Evolutionary conservation across 2,329 filamentous ascomycete genomes (phyloP), one percentile per base, ranked within the genome.

Genomic region (Onygenales sp.): DNA sequence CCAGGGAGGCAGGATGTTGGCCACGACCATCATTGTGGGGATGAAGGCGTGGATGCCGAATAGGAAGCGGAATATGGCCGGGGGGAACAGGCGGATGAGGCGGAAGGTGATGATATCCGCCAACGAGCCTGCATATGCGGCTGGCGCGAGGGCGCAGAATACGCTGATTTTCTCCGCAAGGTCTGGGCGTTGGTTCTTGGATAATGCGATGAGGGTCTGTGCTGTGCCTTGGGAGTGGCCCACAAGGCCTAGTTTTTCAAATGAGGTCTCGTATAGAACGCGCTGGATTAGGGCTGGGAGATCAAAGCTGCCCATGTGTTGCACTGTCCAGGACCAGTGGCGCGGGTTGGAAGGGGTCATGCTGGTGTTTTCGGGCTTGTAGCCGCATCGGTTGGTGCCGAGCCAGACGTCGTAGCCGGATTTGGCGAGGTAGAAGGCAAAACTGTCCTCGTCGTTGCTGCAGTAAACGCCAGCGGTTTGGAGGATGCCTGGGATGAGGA

Each of bases 301-400:
- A 65, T 97, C 92, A 65, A 95, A 82, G 1, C 91, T 85, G 3
- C 90, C 92, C 87, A 96, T 94, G 64, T 95, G 89, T 0, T 88
- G 82, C 53, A 96, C 94, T 60, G 95, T 95, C 92, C 92, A 97
- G 43, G 85, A 83, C 92, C 92, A 96, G 88, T 96, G 94, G 33
- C 90, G 81, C 1, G 92, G 91, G 64, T 96, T 92, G 3, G 74
- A 74, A 59, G 86, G 83, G 2, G 81, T 71, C 41, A 96, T 78
- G 21, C 84, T 71, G 2, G 78, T 80, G 65, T 97, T 92, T 58
- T 83, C 80, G 0, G 92, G 91, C 0, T 80, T 75, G 69, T 93
- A 89, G 1, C 91, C 91, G 64, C 90, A 95, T 17, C 92, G 81
- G 65, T 95, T 96, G 71, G 95, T 95, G 5, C 92, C 92, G 13